These are phyloP conservation scores for Fraxinus latifolia DNA, from an alignment of 305 asterid genomes.

Conservation along the genomic window DNA sequence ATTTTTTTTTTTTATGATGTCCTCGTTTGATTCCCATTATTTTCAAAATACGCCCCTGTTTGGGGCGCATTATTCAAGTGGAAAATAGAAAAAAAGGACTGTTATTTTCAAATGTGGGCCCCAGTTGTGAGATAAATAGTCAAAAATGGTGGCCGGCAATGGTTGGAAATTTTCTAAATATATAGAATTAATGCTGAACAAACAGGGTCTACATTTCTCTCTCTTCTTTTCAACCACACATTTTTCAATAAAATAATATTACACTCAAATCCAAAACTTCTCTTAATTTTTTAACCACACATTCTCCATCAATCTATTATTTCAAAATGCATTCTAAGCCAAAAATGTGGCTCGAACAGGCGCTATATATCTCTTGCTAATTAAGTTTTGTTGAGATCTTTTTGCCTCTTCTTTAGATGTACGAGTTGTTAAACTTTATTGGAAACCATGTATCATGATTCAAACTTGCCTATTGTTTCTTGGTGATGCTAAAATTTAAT, in stretches of 20 bases:
- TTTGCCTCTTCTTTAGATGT: background rate
- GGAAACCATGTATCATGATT: background rate
- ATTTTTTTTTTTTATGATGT: background rate
- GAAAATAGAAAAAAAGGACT: too few species aligned
- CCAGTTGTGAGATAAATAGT: too few species aligned
- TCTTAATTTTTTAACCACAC: background rate
- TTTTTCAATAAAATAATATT: too few species aligned
- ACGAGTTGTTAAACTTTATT: background rate
- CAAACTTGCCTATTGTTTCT: background rate
- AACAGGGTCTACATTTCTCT: too few species aligned
- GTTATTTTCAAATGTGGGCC: too few species aligned
- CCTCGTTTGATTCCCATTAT: background rate
- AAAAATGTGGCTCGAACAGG: background rate
- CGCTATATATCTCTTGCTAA: background rate
- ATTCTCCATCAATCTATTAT: background rate
- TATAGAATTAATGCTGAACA: too few species aligned
- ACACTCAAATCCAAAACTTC: background rate
- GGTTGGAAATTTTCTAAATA: too few species aligned
- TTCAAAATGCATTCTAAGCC: background rate
- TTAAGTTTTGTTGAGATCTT: background rate
- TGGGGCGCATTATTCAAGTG: too few species aligned
- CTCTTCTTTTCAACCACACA: background rate
- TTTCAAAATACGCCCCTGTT: too few species aligned
- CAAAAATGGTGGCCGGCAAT: too few species aligned
- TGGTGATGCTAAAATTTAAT: background rate